Evolutionary conservation across 176 grass and related monocot species (phyloP).

Genomic region (Echinochloa phyllopogon): DNA sequence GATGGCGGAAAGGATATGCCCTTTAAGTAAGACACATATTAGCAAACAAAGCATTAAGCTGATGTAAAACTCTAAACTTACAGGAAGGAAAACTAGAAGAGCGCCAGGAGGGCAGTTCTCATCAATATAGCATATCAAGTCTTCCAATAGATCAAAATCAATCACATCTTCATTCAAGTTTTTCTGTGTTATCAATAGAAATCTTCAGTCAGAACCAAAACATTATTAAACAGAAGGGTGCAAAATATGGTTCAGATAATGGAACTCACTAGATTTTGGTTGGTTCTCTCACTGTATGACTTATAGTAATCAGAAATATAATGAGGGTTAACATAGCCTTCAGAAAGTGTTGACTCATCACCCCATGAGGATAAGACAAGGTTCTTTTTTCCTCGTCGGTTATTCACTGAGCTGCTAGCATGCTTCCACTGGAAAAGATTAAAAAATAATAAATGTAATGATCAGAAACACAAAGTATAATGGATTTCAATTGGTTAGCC

Average conservation of each 20-base stretch:
- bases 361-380: conserved; percentile 97
- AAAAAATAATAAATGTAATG: conserved; percentile 34
- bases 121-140: conserved; percentile 96
- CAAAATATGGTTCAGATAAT: conserved; percentile 29
- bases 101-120: conserved; percentile 76
- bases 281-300: conserved; percentile 85
- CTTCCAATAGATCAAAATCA: conserved; percentile 97
- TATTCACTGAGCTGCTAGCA: conserved; percentile 79
- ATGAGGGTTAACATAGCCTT: conserved; percentile 93
- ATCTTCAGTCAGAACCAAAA: conserved; percentile 25
- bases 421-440: conserved; percentile 62
- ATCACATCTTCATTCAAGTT: conserved; percentile 92
- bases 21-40: conserved; percentile 37
- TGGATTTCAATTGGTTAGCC: conserved; percentile 19
- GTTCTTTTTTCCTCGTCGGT: conserved; percentile 90
- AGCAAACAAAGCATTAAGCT: conserved; percentile 39
- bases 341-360: conserved; percentile 85
- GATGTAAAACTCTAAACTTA: conserved; percentile 52
- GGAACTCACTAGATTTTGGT: conserved; percentile 82
- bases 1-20: conserved; percentile 28
- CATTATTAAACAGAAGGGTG: neutral
- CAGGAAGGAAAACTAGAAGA: conserved; percentile 95
- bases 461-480: conserved; percentile 31
- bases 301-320: conserved; percentile 69
- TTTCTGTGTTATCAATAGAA: conserved; percentile 58